Evolutionary conservation across 2,329 filamentous ascomycete species (phyloP).

Genomic region (Fusarium heterosporum): DNA sequence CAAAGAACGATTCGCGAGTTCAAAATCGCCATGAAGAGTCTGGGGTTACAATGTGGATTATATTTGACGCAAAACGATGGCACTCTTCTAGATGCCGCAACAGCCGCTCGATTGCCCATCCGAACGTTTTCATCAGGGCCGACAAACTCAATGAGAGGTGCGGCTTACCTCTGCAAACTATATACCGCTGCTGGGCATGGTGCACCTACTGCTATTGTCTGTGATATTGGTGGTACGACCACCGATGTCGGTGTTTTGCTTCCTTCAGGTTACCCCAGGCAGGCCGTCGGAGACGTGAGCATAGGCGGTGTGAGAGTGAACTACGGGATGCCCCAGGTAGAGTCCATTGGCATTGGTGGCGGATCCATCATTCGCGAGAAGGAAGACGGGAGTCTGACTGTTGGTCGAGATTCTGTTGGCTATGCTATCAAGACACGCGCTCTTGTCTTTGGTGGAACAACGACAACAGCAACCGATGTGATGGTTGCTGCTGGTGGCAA

Average conservation of each 20-base stretch:
- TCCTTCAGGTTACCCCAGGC: conserved; percentile 29
- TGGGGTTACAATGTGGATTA: conserved; percentile 54
- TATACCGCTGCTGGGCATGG: conserved; percentile 47
- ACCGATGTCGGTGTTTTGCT: conserved; percentile 63
- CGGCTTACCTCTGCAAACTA: conserved; percentile 58
- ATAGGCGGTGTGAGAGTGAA: conserved; percentile 23
- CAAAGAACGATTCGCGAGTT: conserved; percentile 60
- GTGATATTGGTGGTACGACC: conserved; percentile 67
- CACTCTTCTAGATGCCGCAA: conserved; percentile 56
- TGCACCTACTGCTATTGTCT: conserved; percentile 49
- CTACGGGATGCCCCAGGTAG: conserved; percentile 21
- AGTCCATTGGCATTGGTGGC: conserved; percentile 48
- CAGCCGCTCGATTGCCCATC: conserved; percentile 59
- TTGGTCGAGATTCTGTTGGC: neutral
- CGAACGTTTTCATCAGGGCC: conserved; percentile 62
- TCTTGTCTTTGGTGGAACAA: conserved; percentile 9
- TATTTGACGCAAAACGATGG: conserved; percentile 66
- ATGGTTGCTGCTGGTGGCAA: neutral
- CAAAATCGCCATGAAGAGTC: conserved; percentile 55
- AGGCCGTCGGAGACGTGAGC: conserved; percentile 7
- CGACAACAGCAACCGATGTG: conserved; percentile 7
- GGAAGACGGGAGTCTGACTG: neutral
- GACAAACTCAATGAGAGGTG: conserved; percentile 63
- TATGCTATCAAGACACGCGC: neutral
- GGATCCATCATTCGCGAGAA: neutral